Percentiles rank a stretch among this genome's conserved stretches.
These are phyloP conservation scores for Syncephalastrum monosporum DNA, from an alignment of 371 early-diverging fungal genomes.

Conservation along the genomic window DNA sequence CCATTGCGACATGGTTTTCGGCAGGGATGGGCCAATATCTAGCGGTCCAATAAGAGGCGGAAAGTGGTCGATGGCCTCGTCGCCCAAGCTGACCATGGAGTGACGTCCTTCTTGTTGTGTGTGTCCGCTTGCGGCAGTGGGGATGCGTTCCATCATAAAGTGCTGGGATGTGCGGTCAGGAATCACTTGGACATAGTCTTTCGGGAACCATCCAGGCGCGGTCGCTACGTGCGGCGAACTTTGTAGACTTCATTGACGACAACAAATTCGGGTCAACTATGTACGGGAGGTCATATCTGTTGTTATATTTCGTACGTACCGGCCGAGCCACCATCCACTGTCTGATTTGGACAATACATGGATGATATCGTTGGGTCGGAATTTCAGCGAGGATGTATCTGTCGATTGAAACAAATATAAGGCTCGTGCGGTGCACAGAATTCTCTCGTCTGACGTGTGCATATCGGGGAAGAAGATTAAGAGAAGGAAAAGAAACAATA, in stretches of 20 bases:
- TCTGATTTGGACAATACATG: constrained; percentile 79
- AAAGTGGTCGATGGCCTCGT: too few species aligned
- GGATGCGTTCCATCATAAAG: too few species aligned
- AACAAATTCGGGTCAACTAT: background rate
- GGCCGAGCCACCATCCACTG: constrained; percentile 94
- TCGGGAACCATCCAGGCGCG: constrained; percentile 87
- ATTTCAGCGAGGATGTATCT: constrained; percentile 70
- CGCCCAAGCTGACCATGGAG: too few species aligned
- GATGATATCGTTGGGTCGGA: constrained; percentile 77
- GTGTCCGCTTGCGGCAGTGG: too few species aligned
- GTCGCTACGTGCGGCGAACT: background rate
- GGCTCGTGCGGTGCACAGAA: constrained; percentile 11
- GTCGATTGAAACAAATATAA: constrained; percentile 32
- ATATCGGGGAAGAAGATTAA: constrained; percentile 4
- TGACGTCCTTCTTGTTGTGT: too few species aligned
- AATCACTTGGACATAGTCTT: constrained; percentile 73
- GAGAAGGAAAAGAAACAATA: background rate
- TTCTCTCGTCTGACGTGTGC: background rate
- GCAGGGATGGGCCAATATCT: too few species aligned
- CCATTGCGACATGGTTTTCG: background rate
- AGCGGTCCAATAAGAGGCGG: too few species aligned
- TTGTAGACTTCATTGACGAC: constrained; percentile 30
- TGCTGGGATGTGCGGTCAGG: constrained; percentile 11
- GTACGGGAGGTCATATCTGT: background rate
- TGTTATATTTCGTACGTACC: constrained; percentile 19